Evolutionary conservation across 108 stramenopile species (phyloP), one percentile per base, ranked within the genome.

Genomic region (Discostella stelligeroides): DNA sequence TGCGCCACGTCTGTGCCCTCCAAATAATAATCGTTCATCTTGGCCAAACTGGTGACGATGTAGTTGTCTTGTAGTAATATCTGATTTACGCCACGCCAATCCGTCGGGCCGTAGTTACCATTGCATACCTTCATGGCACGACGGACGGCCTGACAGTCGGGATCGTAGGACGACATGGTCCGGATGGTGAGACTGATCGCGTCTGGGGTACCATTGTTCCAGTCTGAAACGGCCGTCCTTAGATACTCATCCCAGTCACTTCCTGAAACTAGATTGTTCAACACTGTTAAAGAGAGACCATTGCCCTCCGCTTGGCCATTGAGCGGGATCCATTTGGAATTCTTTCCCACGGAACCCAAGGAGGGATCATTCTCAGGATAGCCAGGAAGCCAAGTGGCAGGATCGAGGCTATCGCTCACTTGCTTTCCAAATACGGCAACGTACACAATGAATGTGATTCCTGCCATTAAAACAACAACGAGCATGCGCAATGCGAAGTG

Each of bases 81-180:
- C 66, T 87, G 84, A 68, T 95, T 95, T 5, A 91, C 68, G 0
- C 94, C 94, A 27, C 85, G 63, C 94, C 94, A 95, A 50, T 75
- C 64, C 7, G 88, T 92, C 21, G 85, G 83, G 5, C 91, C 94
- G 68, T 95, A 95, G 60, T 95, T 72, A 0, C 83, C 90, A 70
- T 91, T 90, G 82, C 93, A 94, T 0, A 90, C 88, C 72, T 91
- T 94, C 77, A 64, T 82, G 23, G 59, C 49, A 40, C 55, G 62
- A n/a, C 67, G 62, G n/a, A 82, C 76, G 15, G 76, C 72, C 12
- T 49, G 38, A 60, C 92, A 94, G 9, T 79, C 84, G 0, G 58
- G 46, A 38, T 91, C 90, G 46, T 83, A 77, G 20, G 34, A 46
- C 3, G 3, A 3, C 23, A 43, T 55, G 14, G 24, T 48, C 29